A percentile compares a stretch with the other conserved stretches of the same genome.
These are phyloP conservation scores for Diplocarpon rosae DNA, from an alignment of 2,329 filamentous ascomycete species.

Conservation along the genomic window DNA sequence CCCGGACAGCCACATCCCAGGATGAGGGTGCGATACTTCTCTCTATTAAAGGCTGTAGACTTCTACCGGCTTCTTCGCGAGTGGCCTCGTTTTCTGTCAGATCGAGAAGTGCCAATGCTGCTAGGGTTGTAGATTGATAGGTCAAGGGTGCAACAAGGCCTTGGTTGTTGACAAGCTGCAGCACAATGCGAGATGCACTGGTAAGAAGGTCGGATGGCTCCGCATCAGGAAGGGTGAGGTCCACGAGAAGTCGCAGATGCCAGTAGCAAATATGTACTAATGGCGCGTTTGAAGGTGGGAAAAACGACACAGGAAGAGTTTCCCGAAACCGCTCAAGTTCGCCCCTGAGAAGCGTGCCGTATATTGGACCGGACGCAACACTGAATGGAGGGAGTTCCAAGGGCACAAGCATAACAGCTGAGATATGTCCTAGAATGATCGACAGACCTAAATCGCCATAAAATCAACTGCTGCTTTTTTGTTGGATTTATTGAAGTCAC, in stretches of 20 bases:
- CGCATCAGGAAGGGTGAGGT: constrained; percentile 45
- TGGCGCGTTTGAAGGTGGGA: constrained; percentile 37
- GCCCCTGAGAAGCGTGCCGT: constrained; percentile 41
- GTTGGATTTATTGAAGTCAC: constrained; percentile 24
- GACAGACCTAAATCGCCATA: constrained; percentile 37
- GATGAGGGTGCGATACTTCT: constrained; percentile 37
- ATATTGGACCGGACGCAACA: constrained; percentile 31
- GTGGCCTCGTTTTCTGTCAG: constrained; percentile 44
- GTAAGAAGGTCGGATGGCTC: constrained; percentile 47
- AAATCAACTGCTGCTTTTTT: background rate
- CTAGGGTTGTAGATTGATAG: constrained; percentile 54
- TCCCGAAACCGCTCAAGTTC: constrained; percentile 56
- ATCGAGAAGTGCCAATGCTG: constrained; percentile 49
- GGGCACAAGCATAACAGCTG: constrained; percentile 35
- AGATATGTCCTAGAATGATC: constrained; percentile 45
- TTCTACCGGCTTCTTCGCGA: constrained; percentile 43
- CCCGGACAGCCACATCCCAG: constrained; percentile 47
- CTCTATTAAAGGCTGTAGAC: constrained; percentile 46
- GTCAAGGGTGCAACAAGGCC: constrained; percentile 51
- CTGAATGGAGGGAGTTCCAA: constrained; percentile 33
- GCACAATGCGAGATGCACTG: constrained; percentile 46
- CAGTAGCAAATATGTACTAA: constrained; percentile 58
- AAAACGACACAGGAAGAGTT: constrained; percentile 46
- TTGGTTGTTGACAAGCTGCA: constrained; percentile 44
- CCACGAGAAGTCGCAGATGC: constrained; percentile 55